Conservation (phyloP, 2,329 filamentous ascomycete species). For the Colletotrichum tropicicola region DNA sequence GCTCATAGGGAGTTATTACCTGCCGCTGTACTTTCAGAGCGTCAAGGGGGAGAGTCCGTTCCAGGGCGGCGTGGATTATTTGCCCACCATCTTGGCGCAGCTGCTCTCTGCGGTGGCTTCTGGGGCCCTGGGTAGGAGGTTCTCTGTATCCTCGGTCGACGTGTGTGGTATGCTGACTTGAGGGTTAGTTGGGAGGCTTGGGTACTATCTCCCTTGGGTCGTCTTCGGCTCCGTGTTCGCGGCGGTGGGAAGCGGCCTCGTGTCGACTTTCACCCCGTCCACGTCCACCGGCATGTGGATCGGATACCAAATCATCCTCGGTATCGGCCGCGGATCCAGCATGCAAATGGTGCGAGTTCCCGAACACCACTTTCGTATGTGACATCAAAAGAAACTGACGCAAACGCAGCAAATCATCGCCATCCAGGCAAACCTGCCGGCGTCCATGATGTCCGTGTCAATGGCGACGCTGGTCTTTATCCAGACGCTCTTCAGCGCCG, state of each 20-base stretch:
- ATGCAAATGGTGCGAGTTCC: conserved; percentile 53
- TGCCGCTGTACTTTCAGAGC: conserved; percentile 62
- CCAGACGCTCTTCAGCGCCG: conserved; percentile 56
- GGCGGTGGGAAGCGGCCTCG: conserved; percentile 45
- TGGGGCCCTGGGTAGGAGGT: conserved; percentile 41
- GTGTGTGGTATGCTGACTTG: background rate
- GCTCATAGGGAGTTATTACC: conserved; percentile 55
- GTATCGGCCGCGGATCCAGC: conserved; percentile 52
- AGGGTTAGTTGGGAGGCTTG: conserved; percentile 38
- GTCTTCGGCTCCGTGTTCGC: conserved; percentile 47
- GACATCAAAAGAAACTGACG: too few species aligned
- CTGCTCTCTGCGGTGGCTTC: conserved; percentile 45
- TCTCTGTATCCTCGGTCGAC: background rate
- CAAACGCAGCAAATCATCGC: conserved; percentile 36
- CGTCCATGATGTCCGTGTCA: conserved; percentile 36
- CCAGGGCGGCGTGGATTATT: conserved; percentile 47
- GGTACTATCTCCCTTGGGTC: conserved; percentile 32
- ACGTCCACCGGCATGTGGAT: conserved; percentile 49
- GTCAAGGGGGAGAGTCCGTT: conserved; percentile 50
- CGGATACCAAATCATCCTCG: conserved; percentile 57
- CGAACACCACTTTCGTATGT: conserved; percentile 39
- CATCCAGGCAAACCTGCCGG: conserved; percentile 37
- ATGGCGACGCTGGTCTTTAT: conserved; percentile 42
- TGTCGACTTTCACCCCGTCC: conserved; percentile 47
- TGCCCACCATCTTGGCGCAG: conserved; percentile 50